A percentile compares a stretch with the other conserved stretches of the same genome.
phyloP scores from a whole-genome alignment of 306 rosid genomes.

The Carpinus viminea region DNA sequence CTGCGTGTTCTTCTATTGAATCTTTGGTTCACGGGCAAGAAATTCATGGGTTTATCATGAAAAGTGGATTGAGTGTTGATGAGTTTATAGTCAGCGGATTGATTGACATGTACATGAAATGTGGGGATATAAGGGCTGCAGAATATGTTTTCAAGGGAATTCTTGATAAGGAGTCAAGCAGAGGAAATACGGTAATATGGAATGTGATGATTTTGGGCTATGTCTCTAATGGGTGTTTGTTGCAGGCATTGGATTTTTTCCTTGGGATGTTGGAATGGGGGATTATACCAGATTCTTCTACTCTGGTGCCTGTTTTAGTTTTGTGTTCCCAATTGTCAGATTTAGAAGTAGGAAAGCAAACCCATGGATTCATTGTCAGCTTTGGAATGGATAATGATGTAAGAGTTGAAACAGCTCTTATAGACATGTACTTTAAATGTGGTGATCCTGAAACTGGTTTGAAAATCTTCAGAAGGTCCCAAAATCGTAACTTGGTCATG shows the following conservation, averaged over 20 bases:
- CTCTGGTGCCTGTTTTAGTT: conserved; percentile 36
- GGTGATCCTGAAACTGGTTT: conserved; percentile 26
- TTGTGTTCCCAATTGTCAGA: conserved; percentile 35
- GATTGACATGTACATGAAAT: conserved; percentile 47
- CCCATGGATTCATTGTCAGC: conserved; percentile 29
- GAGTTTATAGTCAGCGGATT: conserved; percentile 38
- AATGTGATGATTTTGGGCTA: conserved; percentile 46
- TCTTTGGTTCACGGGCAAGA: conserved; percentile 33
- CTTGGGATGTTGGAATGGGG: conserved; percentile 31
- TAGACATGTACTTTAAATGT: conserved; percentile 42
- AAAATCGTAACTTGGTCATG: conserved; percentile 26
- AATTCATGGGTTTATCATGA: conserved; percentile 39
- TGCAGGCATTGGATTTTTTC: conserved; percentile 28
- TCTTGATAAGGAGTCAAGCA: conserved; percentile 12
- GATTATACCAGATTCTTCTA: conserved; percentile 35
- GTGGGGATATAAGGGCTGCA: conserved; percentile 38
- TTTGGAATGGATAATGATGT: conserved; percentile 25
- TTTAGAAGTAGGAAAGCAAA: conserved; percentile 38
- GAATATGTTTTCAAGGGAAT: conserved; percentile 22
- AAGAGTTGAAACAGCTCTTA: conserved; percentile 46
- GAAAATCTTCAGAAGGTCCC: conserved; percentile 31
- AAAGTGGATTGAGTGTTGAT: conserved; percentile 35
- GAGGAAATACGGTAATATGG: conserved; percentile 40
- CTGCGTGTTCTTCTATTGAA: conserved; percentile 27
- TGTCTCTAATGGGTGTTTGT: conserved; percentile 31